Base-by-base conservation (phyloP, 441 rosid genomes). In the Aleurites moluccanus region DNA sequence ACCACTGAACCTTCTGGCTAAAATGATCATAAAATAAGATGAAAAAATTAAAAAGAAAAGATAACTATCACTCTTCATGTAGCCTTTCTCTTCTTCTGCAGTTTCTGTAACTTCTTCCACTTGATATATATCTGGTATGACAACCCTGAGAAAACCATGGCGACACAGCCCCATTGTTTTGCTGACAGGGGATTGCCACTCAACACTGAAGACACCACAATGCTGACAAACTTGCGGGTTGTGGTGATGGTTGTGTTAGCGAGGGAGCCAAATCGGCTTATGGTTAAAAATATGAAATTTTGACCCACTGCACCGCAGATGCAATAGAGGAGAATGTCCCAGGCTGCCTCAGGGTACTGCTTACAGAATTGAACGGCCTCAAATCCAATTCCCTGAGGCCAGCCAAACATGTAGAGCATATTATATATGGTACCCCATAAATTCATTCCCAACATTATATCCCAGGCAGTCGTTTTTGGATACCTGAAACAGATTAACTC, bases 361-460 rank as follows among this genome's bases (percentile, higher is more conserved):
- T 83, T 91, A 84, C 97, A 93, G 82, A 95, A 93, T 70, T 79
- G 83, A 62, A 88, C 69, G 3, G 96, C 97, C 79, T 86, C 85
- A 33, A 75, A 95, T 21, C 99, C 99, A 8, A 83, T 89, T 57
- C 89, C 95, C 2, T 85, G 76, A 3, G 96, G 94, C 81, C 86
- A 90, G 44, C 92, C 91, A 73, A 95, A 95, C 99, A 95, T 95
- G 88, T 91, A 95, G 45, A 93, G 64, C 77, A 90, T 44, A 83
- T 90, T 95, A 91, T 95, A 93, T 64, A 93, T 83, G 73, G 98
- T 93, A 1, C 97, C 96, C 98, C 99, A 93, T 73, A 93, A 75
- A 75, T 93, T 95, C 98, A 95, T 95, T 74, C 98, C 99, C 79
- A 95, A 65, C 99, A 95, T 95, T 78, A 95, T 91, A 70, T 89